Percentiles rank a stretch among this genome's conserved stretches.
phyloP scores from a whole-genome alignment of 192 early-diverging fungal genomes.

The Mortierella claussenii region DNA sequence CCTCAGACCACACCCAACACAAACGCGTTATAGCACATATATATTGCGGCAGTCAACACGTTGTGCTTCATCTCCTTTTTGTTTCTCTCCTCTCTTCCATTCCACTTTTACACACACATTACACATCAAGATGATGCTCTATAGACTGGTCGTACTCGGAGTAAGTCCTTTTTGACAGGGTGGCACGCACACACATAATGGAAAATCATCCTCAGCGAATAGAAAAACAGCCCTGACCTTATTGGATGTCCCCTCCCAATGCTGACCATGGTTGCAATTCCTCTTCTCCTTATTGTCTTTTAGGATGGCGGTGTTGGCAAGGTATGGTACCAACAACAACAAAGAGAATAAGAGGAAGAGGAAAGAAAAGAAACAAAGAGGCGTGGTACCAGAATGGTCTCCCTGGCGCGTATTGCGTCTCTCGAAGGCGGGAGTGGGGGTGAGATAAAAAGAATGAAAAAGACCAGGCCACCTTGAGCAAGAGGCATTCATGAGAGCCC shows the following conservation, averaged over 20 bases:
- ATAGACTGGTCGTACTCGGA: constrained; percentile 56
- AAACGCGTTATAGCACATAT: background rate
- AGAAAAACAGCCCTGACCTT: too few relatives aligned
- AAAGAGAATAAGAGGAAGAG: background rate
- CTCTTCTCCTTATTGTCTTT: constrained; percentile 5
- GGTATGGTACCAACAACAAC: constrained; percentile 19
- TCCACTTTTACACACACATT: constrained; percentile 4
- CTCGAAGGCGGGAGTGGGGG: too few relatives aligned
- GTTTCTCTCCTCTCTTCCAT: background rate
- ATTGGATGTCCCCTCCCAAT: too few relatives aligned
- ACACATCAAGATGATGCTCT: constrained; percentile 54
- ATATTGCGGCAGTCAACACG: background rate
- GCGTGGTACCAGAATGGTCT: too few relatives aligned
- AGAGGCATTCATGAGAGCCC: too few relatives aligned
- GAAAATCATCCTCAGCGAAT: background rate
- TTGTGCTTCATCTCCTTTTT: background rate
- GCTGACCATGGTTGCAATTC: background rate
- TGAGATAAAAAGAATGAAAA: background rate
- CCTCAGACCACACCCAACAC: too few relatives aligned
- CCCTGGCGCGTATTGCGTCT: background rate
- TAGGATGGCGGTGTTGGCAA: constrained; percentile 57
- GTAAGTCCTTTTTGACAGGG: constrained; percentile 17
- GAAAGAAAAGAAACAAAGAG: too few relatives aligned
- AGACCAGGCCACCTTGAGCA: background rate
- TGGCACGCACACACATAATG: background rate